Base-by-base conservation (phyloP, 2,329 filamentous ascomycete genomes). In the Sporothrix globosa region DNA sequence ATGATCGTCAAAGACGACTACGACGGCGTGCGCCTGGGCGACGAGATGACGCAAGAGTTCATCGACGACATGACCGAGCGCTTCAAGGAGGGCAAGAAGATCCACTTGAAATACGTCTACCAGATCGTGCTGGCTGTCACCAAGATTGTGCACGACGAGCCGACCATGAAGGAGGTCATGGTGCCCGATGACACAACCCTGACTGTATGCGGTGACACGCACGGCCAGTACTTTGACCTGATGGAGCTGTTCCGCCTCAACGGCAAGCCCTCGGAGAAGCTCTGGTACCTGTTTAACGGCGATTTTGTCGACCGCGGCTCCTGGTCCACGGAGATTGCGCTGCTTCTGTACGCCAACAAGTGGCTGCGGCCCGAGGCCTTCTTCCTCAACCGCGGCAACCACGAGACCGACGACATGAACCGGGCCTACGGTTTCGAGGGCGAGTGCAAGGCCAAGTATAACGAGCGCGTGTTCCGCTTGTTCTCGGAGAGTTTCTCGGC, bases 351-450 rank as follows among this genome's bases (percentile, higher is more conserved):
- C 80, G 92, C 95, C 58, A 97, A 97, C 86, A 99, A 99, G 84
- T 97, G 93, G 95, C 81, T 98, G 76, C 89, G 92, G 69, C 96
- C 96, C 9, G 87, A 89, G 56, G 88, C 85, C 69, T 95, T 99
- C 85, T 98, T 97, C 87, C 84, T 99, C 74, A 99, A 99, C 85
- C 90, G 96, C 73, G 96, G 96, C 75, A 99, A 99, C 82, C 96
- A 99, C 82, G 96, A 99, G 83, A 98, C 96, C 65, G 95, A 98
- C 79, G 95, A 97, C 81, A 99, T 99, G 96, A 99, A 99, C 85
- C 90, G 93, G 75, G 94, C 96, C 69, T 99, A 99, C 79, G 96
- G 96, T 21, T 99, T 99, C 77, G 96, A 99, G 81, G 96, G 96
- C 78, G 96, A 99, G 80, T 98, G 96, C 85, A 96, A 95, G 81